A percentile compares a stretch with the other conserved stretches of the same genome.
phyloP scores from a whole-genome alignment of 495 filamentous ascomycete species.

The Tuber calosporum region DNA sequence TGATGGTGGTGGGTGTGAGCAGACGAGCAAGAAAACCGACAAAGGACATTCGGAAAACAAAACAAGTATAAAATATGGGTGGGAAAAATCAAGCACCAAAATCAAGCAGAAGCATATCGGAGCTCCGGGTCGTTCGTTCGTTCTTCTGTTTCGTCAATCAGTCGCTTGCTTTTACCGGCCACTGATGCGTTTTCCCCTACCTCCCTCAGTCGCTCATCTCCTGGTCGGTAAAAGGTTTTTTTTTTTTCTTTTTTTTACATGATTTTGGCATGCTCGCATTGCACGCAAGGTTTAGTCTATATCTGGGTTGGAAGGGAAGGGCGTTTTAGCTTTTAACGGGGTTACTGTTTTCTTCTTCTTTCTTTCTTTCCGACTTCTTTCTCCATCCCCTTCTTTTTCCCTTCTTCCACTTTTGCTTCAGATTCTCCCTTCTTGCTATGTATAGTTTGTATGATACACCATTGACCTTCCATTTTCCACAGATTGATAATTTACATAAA shows the following conservation, averaged over 20 bases:
- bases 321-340: neutral
- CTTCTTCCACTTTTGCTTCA: neutral
- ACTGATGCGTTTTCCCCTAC: neutral
- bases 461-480: neutral
- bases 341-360: neutral
- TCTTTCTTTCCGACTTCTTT: neutral
- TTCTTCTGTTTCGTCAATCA: neutral
- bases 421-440: slow-evolving; percentile 3
- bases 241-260: neutral
- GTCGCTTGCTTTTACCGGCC: neutral
- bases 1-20: slow-evolving; percentile 1
- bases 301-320: neutral
- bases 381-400: neutral
- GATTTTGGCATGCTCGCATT: neutral
- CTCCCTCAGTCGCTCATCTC: neutral
- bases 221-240: neutral
- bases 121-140: neutral
- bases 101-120: neutral
- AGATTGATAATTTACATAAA: slow-evolving; percentile 2
- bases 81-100: neutral
- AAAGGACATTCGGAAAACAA: neutral
- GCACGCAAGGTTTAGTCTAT: neutral
- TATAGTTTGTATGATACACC: slow-evolving; percentile 4
- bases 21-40: neutral
- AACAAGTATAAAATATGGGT: neutral